Evolutionary conservation across 192 early-diverging fungal species (phyloP), one percentile per base, ranked within the genome.

Genomic region (Podila minutissima): DNA sequence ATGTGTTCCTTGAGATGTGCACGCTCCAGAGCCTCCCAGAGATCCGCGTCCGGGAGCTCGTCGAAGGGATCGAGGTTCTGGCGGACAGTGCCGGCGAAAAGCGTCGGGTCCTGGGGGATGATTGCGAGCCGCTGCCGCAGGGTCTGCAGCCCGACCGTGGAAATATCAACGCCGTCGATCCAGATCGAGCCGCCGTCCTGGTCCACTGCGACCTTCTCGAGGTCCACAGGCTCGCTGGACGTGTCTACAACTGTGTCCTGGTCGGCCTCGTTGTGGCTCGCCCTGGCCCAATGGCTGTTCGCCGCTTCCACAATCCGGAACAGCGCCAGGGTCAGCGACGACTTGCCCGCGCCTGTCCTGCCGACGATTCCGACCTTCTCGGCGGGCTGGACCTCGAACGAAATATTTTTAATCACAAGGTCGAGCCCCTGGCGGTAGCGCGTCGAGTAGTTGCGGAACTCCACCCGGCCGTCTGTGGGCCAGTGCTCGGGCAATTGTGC

Each of bases 391-490:
- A 29, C 29, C 29, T 29, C 29, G 29, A 29, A 29, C 29, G 29
- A 29, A 29, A 29, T 29, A 29, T 29, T 29, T 3, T 3, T 29
- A 3, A 29, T 29, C 29, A 29, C 29, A 3, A 29, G 29, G 29
- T 29, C 29, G 29, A 33, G 86, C 69, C 86, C 94, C 8, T 88
- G 79, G 13, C 95, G 89, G 79, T 98, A 98, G n/a, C 95, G 89
- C 0, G 93, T 92, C 15, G 92, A 90, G 71, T 94, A 96, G 63
- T 91, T 69, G 19, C 83, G 77, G 79, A 95, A 96, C 74, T 91
- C 88, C 58, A 98, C 87, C 31, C 61, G 58, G 17, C 97, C 97
- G 5, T 87, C 72, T 26, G 86, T 82, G 11, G 96, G 96, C 96
- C 96, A 97, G 17, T 75, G 55, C 22, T 83, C 67, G 6, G 82